Percentiles rank a stretch among this genome's conserved stretches.
These are phyloP conservation scores for Hypoxylon sp. DNA, from an alignment of 2,329 filamentous ascomycete genomes.

Conservation along the genomic window DNA sequence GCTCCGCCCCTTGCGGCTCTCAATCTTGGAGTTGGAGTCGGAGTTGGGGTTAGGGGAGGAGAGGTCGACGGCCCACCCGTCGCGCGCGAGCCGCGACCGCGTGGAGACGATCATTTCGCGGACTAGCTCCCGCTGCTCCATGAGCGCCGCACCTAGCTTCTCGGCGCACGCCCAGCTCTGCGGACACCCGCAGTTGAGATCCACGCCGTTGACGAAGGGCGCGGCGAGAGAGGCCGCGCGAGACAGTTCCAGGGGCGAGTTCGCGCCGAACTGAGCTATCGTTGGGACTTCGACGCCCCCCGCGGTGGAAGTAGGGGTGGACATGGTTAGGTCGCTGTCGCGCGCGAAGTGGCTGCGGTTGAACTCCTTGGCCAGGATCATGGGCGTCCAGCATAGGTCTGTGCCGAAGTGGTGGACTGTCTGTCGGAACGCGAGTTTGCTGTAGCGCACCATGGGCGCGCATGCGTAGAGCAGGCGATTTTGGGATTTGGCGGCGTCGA, in stretches of 20 bases:
- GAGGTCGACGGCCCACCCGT: conserved; percentile 67
- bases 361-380: conserved; percentile 79
- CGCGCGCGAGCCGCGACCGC: conserved; percentile 64
- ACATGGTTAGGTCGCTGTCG: conserved; percentile 75
- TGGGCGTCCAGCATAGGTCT: conserved; percentile 79
- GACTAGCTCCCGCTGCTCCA: conserved; percentile 76
- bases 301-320: conserved; percentile 56
- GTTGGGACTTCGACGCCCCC: conserved; percentile 68
- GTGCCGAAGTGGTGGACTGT: conserved; percentile 75
- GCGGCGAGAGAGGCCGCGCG: conserved; percentile 74
- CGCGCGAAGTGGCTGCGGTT: conserved; percentile 73
- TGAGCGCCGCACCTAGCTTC: conserved; percentile 77
- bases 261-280: conserved; percentile 78
- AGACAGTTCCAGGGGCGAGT: conserved; percentile 72
- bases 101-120: conserved; percentile 74
- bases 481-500: conserved; percentile 59
- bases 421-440: conserved; percentile 75
- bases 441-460: conserved; percentile 61
- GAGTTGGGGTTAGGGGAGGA: neutral
- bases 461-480: conserved; percentile 61
- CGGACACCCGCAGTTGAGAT: conserved; percentile 81
- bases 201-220: conserved; percentile 74
- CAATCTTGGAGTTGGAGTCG: conserved; percentile 7
- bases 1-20: conserved; percentile 64
- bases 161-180: conserved; percentile 81